Conservation (phyloP, 495 filamentous ascomycete species). For the Aspergillus heteromorphus region DNA sequence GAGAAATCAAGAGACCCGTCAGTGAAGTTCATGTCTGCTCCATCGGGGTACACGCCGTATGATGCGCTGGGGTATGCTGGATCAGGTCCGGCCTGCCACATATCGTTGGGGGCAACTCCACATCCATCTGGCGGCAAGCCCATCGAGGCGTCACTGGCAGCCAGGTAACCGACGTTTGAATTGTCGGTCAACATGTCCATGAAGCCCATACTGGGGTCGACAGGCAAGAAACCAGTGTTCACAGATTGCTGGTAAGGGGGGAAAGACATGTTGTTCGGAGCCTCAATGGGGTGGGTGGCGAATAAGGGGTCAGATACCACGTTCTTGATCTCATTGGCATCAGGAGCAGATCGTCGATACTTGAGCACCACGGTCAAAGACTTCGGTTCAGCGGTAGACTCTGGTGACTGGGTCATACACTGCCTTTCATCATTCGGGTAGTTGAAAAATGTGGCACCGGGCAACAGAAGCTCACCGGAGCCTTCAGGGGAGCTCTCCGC, state of each 20-base stretch:
- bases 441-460: constrained; percentile 16
- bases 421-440: constrained; percentile 7
- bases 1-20: not conserved
- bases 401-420: not conserved
- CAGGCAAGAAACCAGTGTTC: not conserved
- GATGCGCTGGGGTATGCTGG: not conserved
- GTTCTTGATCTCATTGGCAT: not conserved
- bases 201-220: not conserved
- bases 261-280: not conserved
- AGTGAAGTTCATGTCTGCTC: not conserved
- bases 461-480: constrained; percentile 9
- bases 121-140: not conserved
- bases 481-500: not conserved
- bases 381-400: not conserved
- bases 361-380: constrained; percentile 6
- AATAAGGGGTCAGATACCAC: not conserved
- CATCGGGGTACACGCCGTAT: not conserved
- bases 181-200: not conserved
- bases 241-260: not conserved
- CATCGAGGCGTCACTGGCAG: not conserved
- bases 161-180: not conserved
- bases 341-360: not conserved
- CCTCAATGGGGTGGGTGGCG: not conserved
- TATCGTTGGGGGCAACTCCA: not conserved
- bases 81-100: not conserved